Conservation (phyloP, 2,329 filamentous ascomycete species). For the Paecilomyces formosus region DNA sequence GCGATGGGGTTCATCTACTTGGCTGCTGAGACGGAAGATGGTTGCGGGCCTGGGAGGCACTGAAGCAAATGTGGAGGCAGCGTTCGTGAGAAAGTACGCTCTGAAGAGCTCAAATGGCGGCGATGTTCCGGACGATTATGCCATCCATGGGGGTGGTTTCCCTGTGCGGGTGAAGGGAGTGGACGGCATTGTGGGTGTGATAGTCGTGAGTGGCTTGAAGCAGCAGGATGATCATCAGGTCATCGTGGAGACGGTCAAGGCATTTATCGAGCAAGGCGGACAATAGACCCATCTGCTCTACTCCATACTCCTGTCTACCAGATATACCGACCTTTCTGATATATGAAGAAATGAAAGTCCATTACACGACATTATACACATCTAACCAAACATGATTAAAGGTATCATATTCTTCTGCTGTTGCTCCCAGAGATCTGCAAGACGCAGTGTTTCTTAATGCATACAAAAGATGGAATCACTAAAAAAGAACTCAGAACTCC, state of each 20-base stretch:
- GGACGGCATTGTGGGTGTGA: conserved; percentile 66
- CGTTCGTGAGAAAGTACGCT: conserved; percentile 59
- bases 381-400: conserved; percentile 1
- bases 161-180: conserved; percentile 66
- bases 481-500: conserved; percentile 24
- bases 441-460: neutral
- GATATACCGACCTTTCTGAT: neutral
- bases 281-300: conserved; percentile 3
- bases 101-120: conserved; percentile 46
- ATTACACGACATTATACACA: conserved; percentile 1
- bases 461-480: conserved; percentile 15
- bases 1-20: conserved; percentile 62
- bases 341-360: neutral
- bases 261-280: conserved; percentile 29
- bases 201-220: conserved; percentile 68
- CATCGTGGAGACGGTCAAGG: conserved; percentile 61
- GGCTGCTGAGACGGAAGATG: conserved; percentile 64
- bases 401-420: neutral
- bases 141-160: conserved; percentile 70
- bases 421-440: neutral
- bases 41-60: conserved; percentile 4
- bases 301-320: neutral
- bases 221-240: conserved; percentile 72
- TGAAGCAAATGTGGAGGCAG: conserved; percentile 49
- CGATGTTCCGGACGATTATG: conserved; percentile 51